phyloP scores from a whole-genome alignment of 805 yeast species.

The Schizosaccharomyces pombe region DNA sequence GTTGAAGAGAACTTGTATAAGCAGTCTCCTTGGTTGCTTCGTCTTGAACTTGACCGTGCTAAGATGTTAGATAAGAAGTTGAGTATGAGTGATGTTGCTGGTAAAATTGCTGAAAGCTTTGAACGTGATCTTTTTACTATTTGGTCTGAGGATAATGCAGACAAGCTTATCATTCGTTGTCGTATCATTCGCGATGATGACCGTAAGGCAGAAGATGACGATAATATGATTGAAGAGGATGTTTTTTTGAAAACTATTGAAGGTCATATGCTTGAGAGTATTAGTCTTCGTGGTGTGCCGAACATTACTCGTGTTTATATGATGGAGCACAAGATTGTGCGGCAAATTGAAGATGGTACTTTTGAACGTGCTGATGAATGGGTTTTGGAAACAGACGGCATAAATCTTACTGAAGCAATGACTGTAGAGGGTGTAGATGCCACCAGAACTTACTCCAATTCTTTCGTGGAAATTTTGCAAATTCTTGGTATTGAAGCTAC shows the following conservation, averaged over 20 bases:
- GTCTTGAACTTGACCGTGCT: conserved; percentile 93
- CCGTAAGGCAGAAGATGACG: conserved; percentile 69
- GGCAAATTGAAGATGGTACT: conserved; percentile 50
- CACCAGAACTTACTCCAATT: conserved; percentile 74
- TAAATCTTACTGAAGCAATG: conserved; percentile 83
- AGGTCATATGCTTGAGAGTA: conserved; percentile 85
- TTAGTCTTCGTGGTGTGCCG: conserved; percentile 84
- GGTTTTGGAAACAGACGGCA: conserved; percentile 98
- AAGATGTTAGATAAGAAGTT: conserved; percentile 95
- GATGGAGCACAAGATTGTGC: conserved; percentile 21
- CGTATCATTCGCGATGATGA: conserved; percentile 86
- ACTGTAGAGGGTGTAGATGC: conserved; percentile 87
- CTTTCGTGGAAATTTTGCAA: conserved; percentile 82
- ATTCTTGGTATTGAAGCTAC: conserved; percentile 98
- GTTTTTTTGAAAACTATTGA: conserved; percentile 86
- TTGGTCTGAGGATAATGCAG: conserved; percentile 98
- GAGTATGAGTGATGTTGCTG: conserved; percentile 95
- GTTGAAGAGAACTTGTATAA: conserved; percentile 81
- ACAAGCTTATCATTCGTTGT: conserved; percentile 87
- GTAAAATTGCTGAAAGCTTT: conserved; percentile 74
- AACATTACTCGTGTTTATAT: conserved; percentile 70
- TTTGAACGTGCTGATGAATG: conserved; percentile 78
- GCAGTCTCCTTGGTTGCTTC: conserved; percentile 93
- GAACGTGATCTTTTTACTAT: conserved; percentile 89
- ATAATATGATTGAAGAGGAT: conserved; percentile 82